Base-by-base conservation (phyloP, 1,284 basidiomycete species). In the Fomitopsis schrenkii region DNA sequence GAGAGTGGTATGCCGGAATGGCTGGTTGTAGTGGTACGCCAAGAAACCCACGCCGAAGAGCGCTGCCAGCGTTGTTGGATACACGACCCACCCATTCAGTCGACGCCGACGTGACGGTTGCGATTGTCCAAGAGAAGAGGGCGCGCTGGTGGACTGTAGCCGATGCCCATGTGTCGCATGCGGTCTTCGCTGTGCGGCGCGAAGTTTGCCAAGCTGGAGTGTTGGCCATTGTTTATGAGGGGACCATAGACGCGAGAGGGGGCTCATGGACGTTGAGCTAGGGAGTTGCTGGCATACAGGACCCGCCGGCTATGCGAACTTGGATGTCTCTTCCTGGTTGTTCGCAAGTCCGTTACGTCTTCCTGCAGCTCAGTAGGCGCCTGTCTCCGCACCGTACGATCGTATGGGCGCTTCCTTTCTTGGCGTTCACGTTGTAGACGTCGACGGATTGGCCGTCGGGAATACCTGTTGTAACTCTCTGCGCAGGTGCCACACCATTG, bases 1-100 rank as follows among this genome's bases (percentile, higher is more conserved):
- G 59, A 91, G 76, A 4, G 80, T 71, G 3, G 80, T 75, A 72
- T 92, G 85, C 48, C 88, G 79, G 70, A 90, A 85, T 3, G 88
- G 83, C 65, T 87, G 81, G 63, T 79, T 83, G 19, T 80, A 80
- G 62, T 87, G 75, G 67, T 88, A 90, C 28, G 85, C 80, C 57
- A 80, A 61, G 61, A 79, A 79, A 12, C 80, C 77, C 19, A 72
- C 75, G 7, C 80, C 81, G 10, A 66, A 66, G 2, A 73, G 38
- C 5, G 69, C 58, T 10, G 72, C 55, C 2, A 70, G 5, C 2
- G 67, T 68, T 6, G 68, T 66, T 26, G 72, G 67, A 2, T 64
- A 63, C 12, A 70, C 63, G 28, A 71, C 30, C 70, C 68, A 72
- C 53, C 63, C 48, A 22, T 61, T 63, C 0, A 63, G 28, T 19